These are phyloP conservation scores for Hanseniaspora guilliermondii DNA, from an alignment of 805 yeast genomes.

Conservation along the genomic window DNA sequence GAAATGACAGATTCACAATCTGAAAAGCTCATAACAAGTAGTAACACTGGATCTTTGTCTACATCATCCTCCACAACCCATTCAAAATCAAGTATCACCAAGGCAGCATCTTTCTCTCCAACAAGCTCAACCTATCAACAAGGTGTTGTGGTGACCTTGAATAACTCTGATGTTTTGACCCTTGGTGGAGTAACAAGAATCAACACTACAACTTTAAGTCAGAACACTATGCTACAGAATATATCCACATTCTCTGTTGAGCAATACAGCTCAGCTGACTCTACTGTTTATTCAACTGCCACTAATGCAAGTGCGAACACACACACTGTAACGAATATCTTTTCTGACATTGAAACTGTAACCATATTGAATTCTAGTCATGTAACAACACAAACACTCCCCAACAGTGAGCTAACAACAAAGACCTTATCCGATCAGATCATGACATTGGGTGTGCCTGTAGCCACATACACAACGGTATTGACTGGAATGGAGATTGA, in stretches of 20 bases:
- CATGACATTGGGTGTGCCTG: constrained; percentile 9
- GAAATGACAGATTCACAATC: not conserved
- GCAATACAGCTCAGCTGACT: not conserved
- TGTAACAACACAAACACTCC: constrained; percentile 12
- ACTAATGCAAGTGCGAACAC: not conserved
- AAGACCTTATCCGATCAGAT: constrained; percentile 10
- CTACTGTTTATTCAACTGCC: not conserved
- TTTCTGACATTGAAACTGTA: constrained; percentile 5
- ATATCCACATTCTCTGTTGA: not conserved
- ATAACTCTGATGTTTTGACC: not conserved
- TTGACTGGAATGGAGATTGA: not conserved
- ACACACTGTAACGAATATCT: constrained; percentile 6
- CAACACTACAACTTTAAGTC: not conserved
- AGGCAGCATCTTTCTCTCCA: not conserved
- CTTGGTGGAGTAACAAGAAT: not conserved
- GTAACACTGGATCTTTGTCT: not conserved
- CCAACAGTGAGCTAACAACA: constrained; percentile 9
- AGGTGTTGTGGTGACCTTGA: not conserved
- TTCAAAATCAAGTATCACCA: not conserved
- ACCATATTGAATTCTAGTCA: constrained; percentile 2
- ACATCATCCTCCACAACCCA: not conserved
- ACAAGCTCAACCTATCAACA: not conserved
- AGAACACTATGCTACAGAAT: not conserved
- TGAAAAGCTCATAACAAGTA: not conserved
- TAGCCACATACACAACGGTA: constrained; percentile 5